Base-by-base conservation (phyloP, 108 stramenopile genomes). In the Mediolabrus comicus region DNA sequence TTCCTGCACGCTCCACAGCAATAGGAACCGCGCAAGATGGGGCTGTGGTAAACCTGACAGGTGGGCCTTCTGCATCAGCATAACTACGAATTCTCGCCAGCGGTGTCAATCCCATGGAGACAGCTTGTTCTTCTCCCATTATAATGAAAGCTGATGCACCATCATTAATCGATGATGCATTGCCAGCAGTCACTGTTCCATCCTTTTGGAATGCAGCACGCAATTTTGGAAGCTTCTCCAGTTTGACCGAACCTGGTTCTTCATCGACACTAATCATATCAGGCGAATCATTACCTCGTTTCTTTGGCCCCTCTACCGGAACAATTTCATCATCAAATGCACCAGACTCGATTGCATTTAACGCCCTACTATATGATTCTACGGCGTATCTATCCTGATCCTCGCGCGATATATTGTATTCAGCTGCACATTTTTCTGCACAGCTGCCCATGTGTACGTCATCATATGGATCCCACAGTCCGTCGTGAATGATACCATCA, bases 171-270 rank as follows among this genome's bases (percentile, higher is more conserved):
- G 88, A 87, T 25, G 92, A 94, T 6, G 98, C 95, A 76, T 99
- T 99, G 2, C 95, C 97, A n/a, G 98, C 97, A 6, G 98, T 99
- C 34, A 99, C 92, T 8, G 94, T 97, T 36, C 98, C 97, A 52
- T 79, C 89, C 24, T 86, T 74, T 71, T 94, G 75, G 81, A 99
- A 99, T 17, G 96, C 98, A 19, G 97, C 85, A 33, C 81, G 82
- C 22, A 96, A 67, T 12, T 71, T 69, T 9, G 76, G 54, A 26
- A 99, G 54, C 63, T 91, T 93, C 30, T 90, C 90, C 11, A 89
- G 59, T 22, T 95, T 86, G 7, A 95, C 67, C 39, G 84, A 73
- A 19, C 51, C 22, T 36, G 90, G 95, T 73, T 99, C 97, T 67
- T 97, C 96, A 74, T 99, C 98, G 19, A 67, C 51, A 24, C 54